Conservation (phyloP, 2,329 filamentous ascomycete genomes). For the Didymella glomerata region DNA sequence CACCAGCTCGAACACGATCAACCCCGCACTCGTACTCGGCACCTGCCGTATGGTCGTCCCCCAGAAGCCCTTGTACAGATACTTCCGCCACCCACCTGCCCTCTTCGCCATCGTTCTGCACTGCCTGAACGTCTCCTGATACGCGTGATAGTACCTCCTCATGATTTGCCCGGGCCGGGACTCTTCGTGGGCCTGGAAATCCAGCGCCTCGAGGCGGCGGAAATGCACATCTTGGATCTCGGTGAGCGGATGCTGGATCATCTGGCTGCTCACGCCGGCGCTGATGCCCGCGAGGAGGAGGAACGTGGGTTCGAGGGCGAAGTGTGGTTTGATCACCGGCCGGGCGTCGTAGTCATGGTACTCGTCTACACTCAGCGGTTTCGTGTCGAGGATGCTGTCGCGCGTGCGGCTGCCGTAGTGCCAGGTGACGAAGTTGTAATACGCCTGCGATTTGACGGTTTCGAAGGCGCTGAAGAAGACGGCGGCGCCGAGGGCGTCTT, state of each 20-base stretch:
- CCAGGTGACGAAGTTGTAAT: slow-evolving; percentile 74
- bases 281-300: slow-evolving; percentile 72
- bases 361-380: slow-evolving; percentile 16
- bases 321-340: slow-evolving; percentile 74
- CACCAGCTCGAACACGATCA: slow-evolving; percentile 82
- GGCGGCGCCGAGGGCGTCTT: slow-evolving; percentile 74
- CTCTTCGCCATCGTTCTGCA: slow-evolving; percentile 67
- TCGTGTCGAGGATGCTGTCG: slow-evolving; percentile 32
- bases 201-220: slow-evolving; percentile 75
- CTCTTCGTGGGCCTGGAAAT: slow-evolving; percentile 61
- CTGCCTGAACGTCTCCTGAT: slow-evolving; percentile 71
- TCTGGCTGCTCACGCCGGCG: slow-evolving; percentile 73
- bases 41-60: slow-evolving; percentile 76
- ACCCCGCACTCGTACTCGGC: slow-evolving; percentile 76
- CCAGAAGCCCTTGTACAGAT: slow-evolving; percentile 77
- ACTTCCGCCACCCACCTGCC: slow-evolving; percentile 65
- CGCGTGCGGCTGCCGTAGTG: slow-evolving; percentile 64
- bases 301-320: slow-evolving; percentile 77
- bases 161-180: slow-evolving; percentile 52
- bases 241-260: slow-evolving; percentile 74
- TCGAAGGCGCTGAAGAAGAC: slow-evolving; percentile 80
- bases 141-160: slow-evolving; percentile 73
- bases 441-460: slow-evolving; percentile 76
- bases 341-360: slow-evolving; percentile 41
- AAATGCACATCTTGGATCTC: slow-evolving; percentile 78